Evolutionary conservation across 352 stramenopile genomes (phyloP), one percentile per base, ranked within the genome.

Genomic region (Globisporangium paroecandrum): DNA sequence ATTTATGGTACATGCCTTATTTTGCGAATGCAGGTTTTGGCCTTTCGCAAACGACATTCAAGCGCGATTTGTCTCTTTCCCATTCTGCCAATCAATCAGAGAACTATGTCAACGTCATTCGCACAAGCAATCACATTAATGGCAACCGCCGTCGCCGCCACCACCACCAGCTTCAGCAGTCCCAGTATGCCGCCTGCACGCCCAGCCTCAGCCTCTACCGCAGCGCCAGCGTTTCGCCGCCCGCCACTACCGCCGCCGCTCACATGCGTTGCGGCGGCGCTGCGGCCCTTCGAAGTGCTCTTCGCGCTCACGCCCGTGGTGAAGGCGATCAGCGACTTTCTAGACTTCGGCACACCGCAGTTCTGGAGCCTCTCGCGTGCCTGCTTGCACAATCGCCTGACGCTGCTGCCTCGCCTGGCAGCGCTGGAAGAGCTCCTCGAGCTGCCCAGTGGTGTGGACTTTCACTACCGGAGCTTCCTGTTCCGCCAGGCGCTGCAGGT

Each of bases 291-390:
- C 15, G 53, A 58, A 18, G n/a, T 18, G n/a, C n/a, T 66, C 5
- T 51, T 22, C 7, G 61, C 47, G 25, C 25, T 66, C 46, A 27
- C 47, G 32, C 61, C 61, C 10, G 32, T 66, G 12, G 27, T 66
- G 20, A 41, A 59, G 32, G 29, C 20, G 27, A 36, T 66, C 47
- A 66, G 61, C 32, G 49, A 29, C 47, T 66, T 66, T n/a, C 27
- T 66, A 4, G 61, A 66, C 32, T 9, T 32, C 20, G 61, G 61
- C 6, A 54, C 38, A 6, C 61, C 61, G n/a, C 47, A 36, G 32
- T 59, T 59, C 29, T 66, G 61, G 61, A 59, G 29, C 12, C 61
- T 66, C 29, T 51, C 61, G 12, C 47, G 29, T 3, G 61, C 61
- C 13, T 47, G 47, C 5, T 20, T 32, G n/a, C 49, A 43, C 22